These are phyloP conservation scores for Gryganskiella cystojenkinii DNA, from an alignment of 192 early-diverging fungal genomes.

Conservation along the genomic window DNA sequence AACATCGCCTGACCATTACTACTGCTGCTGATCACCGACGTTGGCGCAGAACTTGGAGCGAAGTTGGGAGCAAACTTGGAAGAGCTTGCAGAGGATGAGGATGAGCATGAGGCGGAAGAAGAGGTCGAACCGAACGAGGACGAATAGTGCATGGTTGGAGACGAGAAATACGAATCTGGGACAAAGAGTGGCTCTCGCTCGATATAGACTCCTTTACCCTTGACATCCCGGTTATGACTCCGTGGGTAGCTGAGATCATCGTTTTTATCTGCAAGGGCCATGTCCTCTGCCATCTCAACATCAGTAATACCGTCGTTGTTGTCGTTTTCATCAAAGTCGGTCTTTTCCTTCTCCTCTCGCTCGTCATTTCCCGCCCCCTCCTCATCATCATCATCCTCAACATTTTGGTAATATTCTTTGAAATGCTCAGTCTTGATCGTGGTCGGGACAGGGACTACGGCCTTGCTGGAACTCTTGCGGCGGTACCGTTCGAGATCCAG, in stretches of 20 bases:
- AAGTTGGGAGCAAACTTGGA: not conserved
- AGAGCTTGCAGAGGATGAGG: not conserved
- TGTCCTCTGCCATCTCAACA: slow-evolving; percentile 1
- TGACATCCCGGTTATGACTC: slow-evolving; percentile 9
- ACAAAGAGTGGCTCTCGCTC: slow-evolving; percentile 1
- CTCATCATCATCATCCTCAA: slow-evolving; percentile 1
- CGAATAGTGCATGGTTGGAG: slow-evolving; percentile 12
- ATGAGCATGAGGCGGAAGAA: slow-evolving; percentile 1
- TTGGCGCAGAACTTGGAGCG: not conserved
- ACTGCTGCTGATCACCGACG: no score
- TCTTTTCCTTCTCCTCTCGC: not conserved
- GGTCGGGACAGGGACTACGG: not conserved
- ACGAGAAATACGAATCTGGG: slow-evolving; percentile 9
- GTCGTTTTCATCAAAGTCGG: not conserved
- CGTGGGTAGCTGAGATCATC: no score
- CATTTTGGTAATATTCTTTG: not conserved
- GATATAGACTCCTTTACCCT: slow-evolving; percentile 41
- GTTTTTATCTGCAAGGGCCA: no score
- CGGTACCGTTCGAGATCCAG: slow-evolving; percentile 33
- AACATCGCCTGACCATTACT: not conserved
- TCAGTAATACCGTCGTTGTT: not conserved
- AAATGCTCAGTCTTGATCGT: no score
- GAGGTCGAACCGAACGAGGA: slow-evolving; percentile 8
- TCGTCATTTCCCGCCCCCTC: not conserved
- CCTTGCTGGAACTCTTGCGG: slow-evolving; percentile 13